phyloP scores from a whole-genome alignment of 768 basidiomycete species.

The Pleurotus sapidus region DNA sequence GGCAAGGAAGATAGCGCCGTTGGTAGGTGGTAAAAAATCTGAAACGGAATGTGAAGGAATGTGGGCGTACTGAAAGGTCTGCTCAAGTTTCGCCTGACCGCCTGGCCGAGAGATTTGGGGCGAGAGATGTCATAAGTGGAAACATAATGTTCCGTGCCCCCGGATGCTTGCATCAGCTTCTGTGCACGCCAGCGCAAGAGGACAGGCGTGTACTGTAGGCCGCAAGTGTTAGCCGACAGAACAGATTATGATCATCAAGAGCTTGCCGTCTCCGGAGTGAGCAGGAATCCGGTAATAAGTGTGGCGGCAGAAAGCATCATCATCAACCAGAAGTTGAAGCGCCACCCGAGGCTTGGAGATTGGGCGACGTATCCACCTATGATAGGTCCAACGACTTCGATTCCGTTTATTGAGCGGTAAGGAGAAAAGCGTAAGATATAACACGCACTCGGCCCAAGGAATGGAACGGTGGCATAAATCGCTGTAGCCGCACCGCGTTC shows the following conservation, averaged over 20 bases:
- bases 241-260: not conserved
- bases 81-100: conserved; percentile 47
- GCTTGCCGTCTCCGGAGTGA: conserved; percentile 57
- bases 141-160: conserved; percentile 38
- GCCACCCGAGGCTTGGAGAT: conserved; percentile 49
- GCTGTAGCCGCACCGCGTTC: conserved; percentile 60
- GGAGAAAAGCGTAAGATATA: not conserved
- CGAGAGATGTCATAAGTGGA: conserved; percentile 47
- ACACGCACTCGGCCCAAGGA: conserved; percentile 48
- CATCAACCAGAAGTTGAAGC: conserved; percentile 66
- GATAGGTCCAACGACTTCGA: conserved; percentile 59
- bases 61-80: conserved; percentile 48
- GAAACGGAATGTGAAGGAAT: not conserved
- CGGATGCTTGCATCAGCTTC: conserved; percentile 38
- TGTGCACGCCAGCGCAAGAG: conserved; percentile 51
- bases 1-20: not conserved
- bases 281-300: conserved; percentile 41
- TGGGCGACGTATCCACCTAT: conserved; percentile 62
- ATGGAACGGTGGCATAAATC: conserved; percentile 57
- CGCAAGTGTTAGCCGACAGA: not conserved
- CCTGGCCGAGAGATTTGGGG: conserved; percentile 36
- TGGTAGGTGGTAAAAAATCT: conserved; percentile 1
- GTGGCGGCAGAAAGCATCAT: conserved; percentile 49
- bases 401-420: not conserved
- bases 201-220: conserved; percentile 52